Evolutionary conservation across 768 basidiomycete species (phyloP).

Genomic region (Naganishia friedmannii): DNA sequence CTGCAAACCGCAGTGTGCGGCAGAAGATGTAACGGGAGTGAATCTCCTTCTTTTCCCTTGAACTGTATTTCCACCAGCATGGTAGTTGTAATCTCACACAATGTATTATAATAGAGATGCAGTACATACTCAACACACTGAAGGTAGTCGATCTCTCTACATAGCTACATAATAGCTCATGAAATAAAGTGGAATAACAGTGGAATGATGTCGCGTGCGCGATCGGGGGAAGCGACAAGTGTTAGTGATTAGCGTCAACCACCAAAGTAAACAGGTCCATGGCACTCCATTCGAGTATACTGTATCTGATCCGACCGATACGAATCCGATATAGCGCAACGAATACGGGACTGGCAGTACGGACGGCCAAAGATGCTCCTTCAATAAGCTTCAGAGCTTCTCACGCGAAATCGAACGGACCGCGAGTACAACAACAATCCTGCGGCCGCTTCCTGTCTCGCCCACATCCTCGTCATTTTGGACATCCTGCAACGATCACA

Average conservation of each 20-base stretch:
- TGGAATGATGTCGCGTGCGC: not conserved
- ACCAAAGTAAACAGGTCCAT: not conserved
- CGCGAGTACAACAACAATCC: not conserved
- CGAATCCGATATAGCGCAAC: not conserved
- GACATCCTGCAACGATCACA: not conserved
- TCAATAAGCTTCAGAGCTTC: not conserved
- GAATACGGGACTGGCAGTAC: not conserved
- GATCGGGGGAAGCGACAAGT: not conserved
- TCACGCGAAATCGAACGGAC: not conserved
- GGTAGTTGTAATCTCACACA: slow-evolving; percentile 1
- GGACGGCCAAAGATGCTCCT: not conserved
- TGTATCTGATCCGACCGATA: not conserved
- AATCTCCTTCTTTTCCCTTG: not conserved
- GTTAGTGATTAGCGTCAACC: not conserved
- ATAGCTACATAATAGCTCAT: no score
- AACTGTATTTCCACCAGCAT: not conserved
- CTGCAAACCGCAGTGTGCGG: slow-evolving; percentile 28
- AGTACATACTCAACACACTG: no score
- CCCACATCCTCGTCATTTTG: not conserved
- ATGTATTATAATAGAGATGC: no score
- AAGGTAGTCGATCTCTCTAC: no score
- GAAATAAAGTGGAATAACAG: no score
- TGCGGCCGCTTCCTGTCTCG: not conserved
- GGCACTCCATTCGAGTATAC: not conserved
- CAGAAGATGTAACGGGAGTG: slow-evolving; percentile 19